Evolutionary conservation across 257 asterid species (phyloP).

Genomic region (Osmanthus fragrans): DNA sequence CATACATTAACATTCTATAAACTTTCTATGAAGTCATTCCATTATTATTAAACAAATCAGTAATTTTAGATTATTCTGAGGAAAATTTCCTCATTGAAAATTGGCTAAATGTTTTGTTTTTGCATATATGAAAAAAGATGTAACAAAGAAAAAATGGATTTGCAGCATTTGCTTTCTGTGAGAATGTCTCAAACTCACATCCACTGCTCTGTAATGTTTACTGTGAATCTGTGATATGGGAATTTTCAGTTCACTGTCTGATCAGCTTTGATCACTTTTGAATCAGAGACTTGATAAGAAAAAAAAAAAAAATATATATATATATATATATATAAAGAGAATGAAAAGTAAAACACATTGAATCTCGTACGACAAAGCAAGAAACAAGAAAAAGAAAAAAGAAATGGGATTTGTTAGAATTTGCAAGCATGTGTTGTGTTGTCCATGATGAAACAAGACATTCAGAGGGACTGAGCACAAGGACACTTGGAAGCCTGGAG

Average conservation of each 20-base stretch:
- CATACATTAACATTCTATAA: no score
- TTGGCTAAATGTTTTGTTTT: not conserved
- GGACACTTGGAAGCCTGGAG: slow-evolving; percentile 36
- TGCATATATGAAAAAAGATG: not conserved
- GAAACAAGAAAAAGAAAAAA: not conserved
- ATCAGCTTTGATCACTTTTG: slow-evolving; percentile 20
- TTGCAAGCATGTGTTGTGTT: slow-evolving; percentile 13
- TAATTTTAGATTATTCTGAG: not conserved
- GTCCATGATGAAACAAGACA: slow-evolving; percentile 51
- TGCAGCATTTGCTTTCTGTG: not conserved
- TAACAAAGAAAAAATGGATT: not conserved
- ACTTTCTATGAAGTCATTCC: no score
- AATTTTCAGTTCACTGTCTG: slow-evolving; percentile 31
- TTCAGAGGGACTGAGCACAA: slow-evolving; percentile 40
- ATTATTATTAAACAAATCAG: not conserved
- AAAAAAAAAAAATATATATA: no score
- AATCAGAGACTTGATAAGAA: not conserved
- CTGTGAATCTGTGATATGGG: slow-evolving; percentile 24
- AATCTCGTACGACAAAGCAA: not conserved
- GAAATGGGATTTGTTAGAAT: not conserved
- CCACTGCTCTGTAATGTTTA: slow-evolving; percentile 16
- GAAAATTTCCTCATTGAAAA: not conserved
- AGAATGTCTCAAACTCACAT: slow-evolving; percentile 32
- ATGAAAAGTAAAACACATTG: not conserved
- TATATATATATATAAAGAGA: not conserved